A percentile compares a stretch with the other conserved stretches of the same genome.
Conservation (phyloP, 2,329 filamentous ascomycete genomes). For the Neurospora sp. region DNA sequence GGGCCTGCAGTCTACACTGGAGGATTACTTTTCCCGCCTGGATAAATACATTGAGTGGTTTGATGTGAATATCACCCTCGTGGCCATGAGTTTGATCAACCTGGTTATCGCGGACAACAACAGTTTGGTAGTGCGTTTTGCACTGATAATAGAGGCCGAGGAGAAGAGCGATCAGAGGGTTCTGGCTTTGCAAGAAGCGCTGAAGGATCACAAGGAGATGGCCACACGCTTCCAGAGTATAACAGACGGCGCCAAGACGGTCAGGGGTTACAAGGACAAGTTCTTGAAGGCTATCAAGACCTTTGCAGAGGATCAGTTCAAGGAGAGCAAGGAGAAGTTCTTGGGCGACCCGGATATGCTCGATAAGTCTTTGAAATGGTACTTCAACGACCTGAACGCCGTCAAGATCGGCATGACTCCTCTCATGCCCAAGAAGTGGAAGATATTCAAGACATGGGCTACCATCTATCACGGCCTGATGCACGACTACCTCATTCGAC, state of each 20-base stretch:
- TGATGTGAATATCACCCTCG: slow-evolving; percentile 82
- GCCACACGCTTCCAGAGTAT: slow-evolving; percentile 91
- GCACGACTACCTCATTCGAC: slow-evolving; percentile 81
- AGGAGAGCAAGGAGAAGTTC: slow-evolving; percentile 63
- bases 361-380: slow-evolving; percentile 89
- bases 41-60: slow-evolving; percentile 90
- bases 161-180: slow-evolving; percentile 94
- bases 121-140: slow-evolving; percentile 81
- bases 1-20: slow-evolving; percentile 69
- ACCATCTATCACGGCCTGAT: slow-evolving; percentile 88
- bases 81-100: slow-evolving; percentile 83
- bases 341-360: slow-evolving; percentile 72
- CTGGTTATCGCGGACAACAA: slow-evolving; percentile 81
- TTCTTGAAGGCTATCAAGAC: slow-evolving; percentile 73
- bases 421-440: slow-evolving; percentile 94
- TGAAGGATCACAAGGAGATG: slow-evolving; percentile 92
- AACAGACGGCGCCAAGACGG: slow-evolving; percentile 81
- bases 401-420: slow-evolving; percentile 87
- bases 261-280: slow-evolving; percentile 94
- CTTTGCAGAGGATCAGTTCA: slow-evolving; percentile 65
- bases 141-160: slow-evolving; percentile 87
- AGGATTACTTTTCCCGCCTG: slow-evolving; percentile 80
- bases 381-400: slow-evolving; percentile 93
- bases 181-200: slow-evolving; percentile 81
- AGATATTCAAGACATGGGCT: slow-evolving; percentile 82